Evolutionary conservation across 2,329 filamentous ascomycete genomes (phyloP).

Genomic region (Elsinoe necatrix): DNA sequence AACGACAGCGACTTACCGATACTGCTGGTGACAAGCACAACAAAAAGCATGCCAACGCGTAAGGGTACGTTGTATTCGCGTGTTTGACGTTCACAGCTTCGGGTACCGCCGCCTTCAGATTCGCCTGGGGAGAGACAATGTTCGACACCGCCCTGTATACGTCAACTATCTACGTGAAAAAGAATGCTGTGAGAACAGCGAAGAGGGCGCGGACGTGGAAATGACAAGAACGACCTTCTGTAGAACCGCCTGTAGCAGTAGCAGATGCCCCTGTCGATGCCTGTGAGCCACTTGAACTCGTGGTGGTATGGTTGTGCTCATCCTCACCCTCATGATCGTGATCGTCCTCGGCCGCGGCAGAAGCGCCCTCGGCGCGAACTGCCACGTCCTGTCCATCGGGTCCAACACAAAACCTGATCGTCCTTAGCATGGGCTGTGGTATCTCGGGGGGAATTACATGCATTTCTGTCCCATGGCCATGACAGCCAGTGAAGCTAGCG

Average conservation of each 20-base stretch:
- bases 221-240: constrained; percentile 43
- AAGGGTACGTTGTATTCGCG: constrained; percentile 60
- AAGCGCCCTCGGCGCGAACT: constrained; percentile 36
- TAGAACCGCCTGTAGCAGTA: neutral
- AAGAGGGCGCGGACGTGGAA: constrained; percentile 70
- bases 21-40: constrained; percentile 58
- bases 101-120: constrained; percentile 38
- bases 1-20: constrained; percentile 41
- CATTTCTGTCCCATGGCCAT: constrained; percentile 51
- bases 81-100: constrained; percentile 29
- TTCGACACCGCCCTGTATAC: constrained; percentile 20
- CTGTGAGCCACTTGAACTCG: neutral
- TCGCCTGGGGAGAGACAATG: constrained; percentile 47
- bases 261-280: constrained; percentile 25
- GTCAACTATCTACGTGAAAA: constrained; percentile 10
- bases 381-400: constrained; percentile 53
- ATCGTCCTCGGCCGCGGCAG: constrained; percentile 15
- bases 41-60: constrained; percentile 63
- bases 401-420: constrained; percentile 52
- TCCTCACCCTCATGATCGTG: neutral
- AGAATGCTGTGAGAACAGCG: neutral
- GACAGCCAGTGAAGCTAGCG: constrained; percentile 56
- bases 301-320: neutral
- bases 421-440: constrained; percentile 11
- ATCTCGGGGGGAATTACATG: constrained; percentile 32